A percentile compares a stretch with the other conserved stretches of the same genome.
Conservation (phyloP, 2,329 filamentous ascomycete species). For the Cladorrhinum sp. region DNA sequence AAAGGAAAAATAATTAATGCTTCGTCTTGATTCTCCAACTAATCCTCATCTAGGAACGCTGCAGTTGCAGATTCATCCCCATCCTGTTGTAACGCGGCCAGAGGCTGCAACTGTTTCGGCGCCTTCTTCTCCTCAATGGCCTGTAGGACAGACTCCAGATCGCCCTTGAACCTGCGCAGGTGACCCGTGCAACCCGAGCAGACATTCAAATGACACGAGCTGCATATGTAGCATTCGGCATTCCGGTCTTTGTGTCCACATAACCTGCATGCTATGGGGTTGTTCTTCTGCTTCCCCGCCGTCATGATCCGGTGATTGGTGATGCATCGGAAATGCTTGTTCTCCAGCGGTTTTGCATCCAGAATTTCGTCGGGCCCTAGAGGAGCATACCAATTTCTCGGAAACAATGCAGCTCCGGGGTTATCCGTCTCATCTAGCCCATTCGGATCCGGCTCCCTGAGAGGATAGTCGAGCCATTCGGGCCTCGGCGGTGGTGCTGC, state of each 20-base stretch:
- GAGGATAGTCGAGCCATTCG: not conserved
- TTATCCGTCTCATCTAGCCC: slow-evolving; percentile 21
- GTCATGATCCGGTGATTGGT: slow-evolving; percentile 48
- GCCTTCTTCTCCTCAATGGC: slow-evolving; percentile 26
- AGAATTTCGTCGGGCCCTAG: slow-evolving; percentile 38
- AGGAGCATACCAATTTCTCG: slow-evolving; percentile 29
- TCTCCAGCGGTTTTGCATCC: slow-evolving; percentile 40
- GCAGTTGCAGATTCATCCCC: not conserved
- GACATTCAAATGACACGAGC: slow-evolving; percentile 28
- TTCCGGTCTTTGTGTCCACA: slow-evolving; percentile 37
- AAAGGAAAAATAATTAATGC: not conserved
- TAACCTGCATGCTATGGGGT: slow-evolving; percentile 52
- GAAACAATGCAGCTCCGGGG: slow-evolving; percentile 28
- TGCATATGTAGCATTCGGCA: slow-evolving; percentile 41
- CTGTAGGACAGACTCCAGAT: slow-evolving; percentile 43
- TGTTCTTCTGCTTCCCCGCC: slow-evolving; percentile 45
- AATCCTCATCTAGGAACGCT: not conserved
- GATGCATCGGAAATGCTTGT: slow-evolving; percentile 45
- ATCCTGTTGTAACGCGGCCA: not conserved
- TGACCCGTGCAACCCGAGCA: slow-evolving; percentile 39
- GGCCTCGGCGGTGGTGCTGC: slow-evolving; percentile 2
- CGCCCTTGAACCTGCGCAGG: slow-evolving; percentile 40
- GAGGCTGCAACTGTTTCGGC: not conserved
- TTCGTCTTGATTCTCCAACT: not conserved
- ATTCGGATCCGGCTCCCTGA: slow-evolving; percentile 13